phyloP scores from a whole-genome alignment of 345 rosid genomes.

The Draba incana region DNA sequence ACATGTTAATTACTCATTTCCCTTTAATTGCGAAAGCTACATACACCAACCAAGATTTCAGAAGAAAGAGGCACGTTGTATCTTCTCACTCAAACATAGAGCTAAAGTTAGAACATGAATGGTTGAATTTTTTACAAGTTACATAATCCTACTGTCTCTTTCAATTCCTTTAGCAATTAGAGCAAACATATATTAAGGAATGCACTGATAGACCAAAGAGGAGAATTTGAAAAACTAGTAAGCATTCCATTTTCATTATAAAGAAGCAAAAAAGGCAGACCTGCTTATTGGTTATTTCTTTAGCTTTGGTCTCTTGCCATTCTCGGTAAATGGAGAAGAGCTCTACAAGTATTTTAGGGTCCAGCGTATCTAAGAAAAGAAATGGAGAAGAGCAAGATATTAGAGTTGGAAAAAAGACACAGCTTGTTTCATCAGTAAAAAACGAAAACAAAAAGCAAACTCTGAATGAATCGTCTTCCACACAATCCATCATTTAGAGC shows the following conservation, averaged over 20 bases:
- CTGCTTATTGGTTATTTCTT: constrained; percentile 75
- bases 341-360: constrained; percentile 80
- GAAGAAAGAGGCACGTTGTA: neutral
- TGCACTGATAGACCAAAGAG: too few relatives aligned
- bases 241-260: neutral
- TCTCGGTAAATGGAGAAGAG: constrained; percentile 80
- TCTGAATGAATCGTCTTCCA: neutral
- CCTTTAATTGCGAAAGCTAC: neutral
- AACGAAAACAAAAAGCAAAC: neutral
- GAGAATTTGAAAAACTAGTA: neutral
- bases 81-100: neutral
- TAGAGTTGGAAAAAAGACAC: neutral
- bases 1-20: constrained; percentile 15
- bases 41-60: neutral
- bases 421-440: neutral
- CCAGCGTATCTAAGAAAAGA: constrained; percentile 49
- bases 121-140: neutral
- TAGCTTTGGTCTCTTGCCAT: constrained; percentile 74
- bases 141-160: neutral
- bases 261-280: constrained; percentile 30
- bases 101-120: too few relatives aligned
- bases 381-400: neutral
- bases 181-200: too few relatives aligned
- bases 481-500: constrained; percentile 4
- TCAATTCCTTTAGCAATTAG: too few relatives aligned